A percentile compares a stretch with the other conserved stretches of the same genome.
phyloP scores from a whole-genome alignment of 2,329 filamentous ascomycete species.

The Nakataea oryzae region DNA sequence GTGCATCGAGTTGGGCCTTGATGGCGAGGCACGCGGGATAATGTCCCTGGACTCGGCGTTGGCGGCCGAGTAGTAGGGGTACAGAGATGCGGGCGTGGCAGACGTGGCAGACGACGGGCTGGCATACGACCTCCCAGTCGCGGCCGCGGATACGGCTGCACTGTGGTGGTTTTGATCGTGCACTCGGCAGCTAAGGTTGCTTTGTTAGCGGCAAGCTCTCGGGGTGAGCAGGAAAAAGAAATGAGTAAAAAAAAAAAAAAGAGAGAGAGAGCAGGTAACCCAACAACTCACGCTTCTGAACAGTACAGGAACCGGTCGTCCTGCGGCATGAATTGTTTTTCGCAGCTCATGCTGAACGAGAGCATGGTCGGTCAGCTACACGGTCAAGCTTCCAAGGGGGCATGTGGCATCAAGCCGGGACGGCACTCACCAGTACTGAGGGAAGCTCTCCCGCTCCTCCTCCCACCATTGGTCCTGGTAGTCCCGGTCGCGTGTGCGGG shows the following conservation, averaged over 20 bases:
- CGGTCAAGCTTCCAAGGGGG: neutral
- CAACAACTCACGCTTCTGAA: slow-evolving; percentile 46
- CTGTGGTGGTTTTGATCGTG: slow-evolving; percentile 34
- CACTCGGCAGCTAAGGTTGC: slow-evolving; percentile 36
- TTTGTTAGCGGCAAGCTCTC: slow-evolving; percentile 1
- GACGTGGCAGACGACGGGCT: slow-evolving; percentile 13
- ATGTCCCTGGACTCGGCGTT: slow-evolving; percentile 49
- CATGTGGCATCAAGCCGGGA: slow-evolving; percentile 6
- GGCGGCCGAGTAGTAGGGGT: slow-evolving; percentile 33
- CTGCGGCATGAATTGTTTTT: slow-evolving; percentile 52
- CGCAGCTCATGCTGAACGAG: slow-evolving; percentile 49
- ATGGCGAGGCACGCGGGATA: slow-evolving; percentile 52
- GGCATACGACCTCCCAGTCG: slow-evolving; percentile 13
- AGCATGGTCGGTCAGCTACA: slow-evolving; percentile 9
- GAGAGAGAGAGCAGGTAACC: neutral
- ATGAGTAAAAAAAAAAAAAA: neutral
- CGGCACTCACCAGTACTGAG: slow-evolving; percentile 50
- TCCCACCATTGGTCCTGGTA: slow-evolving; percentile 37
- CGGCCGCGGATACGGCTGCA: slow-evolving; percentile 14
- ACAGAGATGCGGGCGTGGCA: slow-evolving; percentile 15
- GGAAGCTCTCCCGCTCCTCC: slow-evolving; percentile 52
- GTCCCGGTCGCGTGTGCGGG: slow-evolving; percentile 39
- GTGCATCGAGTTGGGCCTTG: slow-evolving; percentile 44
- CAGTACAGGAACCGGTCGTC: slow-evolving; percentile 51
- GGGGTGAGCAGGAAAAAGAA: too few species aligned